These are phyloP conservation scores for Pseudogymnoascus sp. DNA, from an alignment of 2,329 filamentous ascomycete genomes.

Conservation along the genomic window DNA sequence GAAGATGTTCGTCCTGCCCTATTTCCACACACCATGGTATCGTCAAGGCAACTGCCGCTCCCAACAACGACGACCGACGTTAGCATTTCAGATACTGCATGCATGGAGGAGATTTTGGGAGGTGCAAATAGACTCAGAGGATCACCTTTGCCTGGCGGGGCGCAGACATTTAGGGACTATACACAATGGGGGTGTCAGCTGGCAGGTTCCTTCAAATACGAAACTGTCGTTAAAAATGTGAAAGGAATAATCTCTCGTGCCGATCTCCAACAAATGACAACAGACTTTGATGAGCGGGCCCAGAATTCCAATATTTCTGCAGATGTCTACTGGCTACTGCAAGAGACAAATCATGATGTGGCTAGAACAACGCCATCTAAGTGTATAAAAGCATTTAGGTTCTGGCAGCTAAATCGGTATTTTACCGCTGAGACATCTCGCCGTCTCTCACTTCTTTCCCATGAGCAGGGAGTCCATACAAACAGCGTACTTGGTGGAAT, in stretches of 20 bases:
- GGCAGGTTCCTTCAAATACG: background rate
- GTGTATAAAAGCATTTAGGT: background rate
- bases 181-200: background rate
- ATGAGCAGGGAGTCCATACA: background rate
- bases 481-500: background rate
- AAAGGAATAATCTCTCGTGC: background rate
- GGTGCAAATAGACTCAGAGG: background rate
- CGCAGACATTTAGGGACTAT: background rate
- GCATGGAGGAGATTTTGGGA: background rate
- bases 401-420: background rate
- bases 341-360: background rate
- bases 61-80: background rate
- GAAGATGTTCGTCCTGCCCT: background rate
- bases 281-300: background rate
- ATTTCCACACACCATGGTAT: background rate
- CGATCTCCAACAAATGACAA: background rate
- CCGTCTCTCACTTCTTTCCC: background rate
- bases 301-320: background rate
- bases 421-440: background rate
- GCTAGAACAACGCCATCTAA: too few relatives aligned
- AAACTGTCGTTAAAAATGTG: background rate
- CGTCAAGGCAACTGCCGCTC: background rate
- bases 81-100: background rate
- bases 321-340: background rate
- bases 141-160: background rate